Conservation (phyloP, 2,329 filamentous ascomycete species). For the Rhexocercosporidium sp. region DNA sequence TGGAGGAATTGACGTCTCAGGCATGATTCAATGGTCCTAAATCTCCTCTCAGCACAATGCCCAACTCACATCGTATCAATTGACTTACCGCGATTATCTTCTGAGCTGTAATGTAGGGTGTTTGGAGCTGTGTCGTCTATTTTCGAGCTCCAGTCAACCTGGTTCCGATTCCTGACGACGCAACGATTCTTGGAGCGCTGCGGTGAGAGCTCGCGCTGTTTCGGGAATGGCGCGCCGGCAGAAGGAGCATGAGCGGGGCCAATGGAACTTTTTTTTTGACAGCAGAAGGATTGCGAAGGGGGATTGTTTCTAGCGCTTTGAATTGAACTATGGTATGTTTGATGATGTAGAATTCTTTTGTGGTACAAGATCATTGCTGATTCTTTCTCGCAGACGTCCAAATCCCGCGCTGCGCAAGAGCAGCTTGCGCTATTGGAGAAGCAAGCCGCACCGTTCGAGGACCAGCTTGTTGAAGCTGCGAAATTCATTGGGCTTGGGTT, state of each 20-base stretch:
- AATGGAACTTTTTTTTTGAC: background rate
- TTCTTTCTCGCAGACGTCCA: slow-evolving; percentile 31
- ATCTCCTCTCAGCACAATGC: slow-evolving; percentile 8
- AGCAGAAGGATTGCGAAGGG: background rate
- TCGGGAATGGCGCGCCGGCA: slow-evolving; percentile 24
- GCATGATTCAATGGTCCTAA: slow-evolving; percentile 31
- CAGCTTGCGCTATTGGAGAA: slow-evolving; percentile 42
- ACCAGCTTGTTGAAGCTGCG: slow-evolving; percentile 43
- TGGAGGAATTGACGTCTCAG: slow-evolving; percentile 49
- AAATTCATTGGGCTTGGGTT: slow-evolving; percentile 41
- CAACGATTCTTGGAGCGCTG: too few species aligned
- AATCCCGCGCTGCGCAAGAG: slow-evolving; percentile 41
- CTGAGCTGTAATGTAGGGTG: slow-evolving; percentile 5
- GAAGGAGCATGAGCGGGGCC: background rate
- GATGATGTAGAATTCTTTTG: background rate
- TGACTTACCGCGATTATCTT: slow-evolving; percentile 25
- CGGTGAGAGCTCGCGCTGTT: slow-evolving; percentile 13
- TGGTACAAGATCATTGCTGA: slow-evolving; percentile 12
- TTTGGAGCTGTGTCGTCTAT: slow-evolving; percentile 13
- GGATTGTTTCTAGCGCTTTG: background rate
- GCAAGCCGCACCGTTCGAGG: slow-evolving; percentile 41
- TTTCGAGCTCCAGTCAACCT: slow-evolving; percentile 2
- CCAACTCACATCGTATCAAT: slow-evolving; percentile 14
- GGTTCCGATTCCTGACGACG: slow-evolving; percentile 11
- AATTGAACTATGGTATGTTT: slow-evolving; percentile 27